Evolutionary conservation across 495 filamentous ascomycete species (phyloP), one percentile per base, ranked within the genome.

Genomic region (Mycothermus thermophilus): DNA sequence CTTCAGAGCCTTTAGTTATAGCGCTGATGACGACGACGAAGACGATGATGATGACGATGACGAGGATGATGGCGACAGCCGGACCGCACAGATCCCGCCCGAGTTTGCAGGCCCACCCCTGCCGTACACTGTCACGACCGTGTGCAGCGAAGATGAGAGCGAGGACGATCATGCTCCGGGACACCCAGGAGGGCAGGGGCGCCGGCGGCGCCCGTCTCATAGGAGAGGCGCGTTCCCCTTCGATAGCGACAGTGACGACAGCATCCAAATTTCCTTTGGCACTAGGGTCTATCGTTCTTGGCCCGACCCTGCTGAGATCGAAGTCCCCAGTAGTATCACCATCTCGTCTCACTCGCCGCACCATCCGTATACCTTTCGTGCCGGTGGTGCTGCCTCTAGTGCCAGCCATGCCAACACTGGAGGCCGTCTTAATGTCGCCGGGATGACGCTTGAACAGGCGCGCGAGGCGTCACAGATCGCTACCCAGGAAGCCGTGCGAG

Each of bases 401-500:
- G 23, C 17, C 14, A 17, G 15, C 5, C 12, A 2, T 15, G 12
- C 18, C 16, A 16, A 17, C 4, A 11, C 11, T 8, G 27, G 26
- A 8, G 9, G 23, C 20, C 12, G 14, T 11, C 48, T 47, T 39
- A 52, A 47, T 13, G n/a, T n/a, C 4, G 23, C 1, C 33, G 28
- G 22, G 32, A 59, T 60, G n/a, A 60, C 59, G 5, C 55, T 70
- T 8, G 56, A 60, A 12, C 60, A 68, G 34, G 61, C 58, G 4
- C 50, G 54, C 10, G 72, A 76, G 38, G 66, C 75, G 9, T 56
- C 57, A 9, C 67, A 70, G 40, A 48, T 61, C 10, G 66, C 68
- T 8, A 68, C 61, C 7, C 68, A 71, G 37, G 67, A 71, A 49
- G 66, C 68, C 3, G 64, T 69, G n/a, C 55, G 60, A 21, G 66